phyloP scores from a whole-genome alignment of 164 flowering plant species.

The Liriodendron chinense region DNA sequence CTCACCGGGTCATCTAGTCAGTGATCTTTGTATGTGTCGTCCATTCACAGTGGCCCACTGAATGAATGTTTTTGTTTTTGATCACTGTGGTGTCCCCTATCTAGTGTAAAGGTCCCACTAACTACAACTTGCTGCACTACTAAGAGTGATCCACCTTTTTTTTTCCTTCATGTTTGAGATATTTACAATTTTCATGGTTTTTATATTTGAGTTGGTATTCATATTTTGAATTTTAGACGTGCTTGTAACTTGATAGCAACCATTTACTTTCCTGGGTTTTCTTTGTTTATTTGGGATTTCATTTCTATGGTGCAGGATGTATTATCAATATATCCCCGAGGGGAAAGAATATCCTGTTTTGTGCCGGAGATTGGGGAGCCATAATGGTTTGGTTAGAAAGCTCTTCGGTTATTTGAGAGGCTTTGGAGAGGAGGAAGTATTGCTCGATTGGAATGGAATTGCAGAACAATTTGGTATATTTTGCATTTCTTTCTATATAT shows the following conservation, averaged over 20 bases:
- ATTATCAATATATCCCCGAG: conserved; percentile 80
- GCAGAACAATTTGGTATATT: conserved; percentile 69
- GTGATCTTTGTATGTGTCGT: too few species aligned
- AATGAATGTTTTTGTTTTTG: too few species aligned
- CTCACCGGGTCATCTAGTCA: too few species aligned
- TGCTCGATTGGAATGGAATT: conserved; percentile 89
- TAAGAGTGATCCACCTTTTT: too few species aligned
- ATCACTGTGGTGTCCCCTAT: too few species aligned
- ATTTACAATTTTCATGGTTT: too few species aligned
- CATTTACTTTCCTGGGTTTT: neutral
- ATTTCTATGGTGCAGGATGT: conserved; percentile 50
- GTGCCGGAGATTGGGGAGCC: conserved; percentile 47
- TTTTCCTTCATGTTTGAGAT: too few species aligned
- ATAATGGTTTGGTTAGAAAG: conserved; percentile 37
- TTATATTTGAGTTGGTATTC: too few species aligned
- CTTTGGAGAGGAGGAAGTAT: conserved; percentile 38
- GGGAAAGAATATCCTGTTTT: conserved; percentile 89
- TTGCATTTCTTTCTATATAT: neutral
- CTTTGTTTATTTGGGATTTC: conserved; percentile 1
- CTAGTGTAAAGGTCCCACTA: too few species aligned
- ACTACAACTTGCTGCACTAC: too few species aligned
- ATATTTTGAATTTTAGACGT: neutral
- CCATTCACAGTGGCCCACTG: too few species aligned
- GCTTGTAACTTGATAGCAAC: neutral
- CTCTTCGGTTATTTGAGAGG: conserved; percentile 30